Base-by-base conservation (phyloP, 2,329 filamentous ascomycete genomes). In the Verticillium longisporum region DNA sequence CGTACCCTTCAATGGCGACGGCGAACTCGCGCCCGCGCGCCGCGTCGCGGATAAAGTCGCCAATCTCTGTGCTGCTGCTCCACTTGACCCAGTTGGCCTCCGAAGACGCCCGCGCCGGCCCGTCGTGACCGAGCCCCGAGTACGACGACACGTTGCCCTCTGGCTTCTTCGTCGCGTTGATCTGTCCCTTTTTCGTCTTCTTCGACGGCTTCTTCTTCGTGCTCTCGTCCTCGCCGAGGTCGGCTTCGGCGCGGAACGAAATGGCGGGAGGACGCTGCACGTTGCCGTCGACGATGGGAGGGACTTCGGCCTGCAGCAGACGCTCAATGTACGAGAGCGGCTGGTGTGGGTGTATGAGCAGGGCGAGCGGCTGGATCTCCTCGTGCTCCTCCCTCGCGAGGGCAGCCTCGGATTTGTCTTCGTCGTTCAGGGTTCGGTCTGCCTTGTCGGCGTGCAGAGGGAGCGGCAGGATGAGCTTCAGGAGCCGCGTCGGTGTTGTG, bases 21-120 rank as follows among this genome's bases (percentile, higher is more conserved):
- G 89, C 86, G 70, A 97, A 97, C 70, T 96, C 91, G 60, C 90
- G 86, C 0, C 90, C 91, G 3, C 91, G 82, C 0, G 92, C 91
- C 0, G 93, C 92, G 71, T 97, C 93, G 9, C 92, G 87, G 66
- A 97, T 95, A 70, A 97, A 97, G 75, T 97, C 93, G 10, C 93
- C 93, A 36, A 97, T 89, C 72, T 97, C 93, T 1, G 93, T 97
- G 34, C 88, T 91, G 53, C 87, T 86, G 55, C 89, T 92, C 93
- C 93, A 97, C 34, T 92, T 87, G 2, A 97, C 91, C 78, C 94
- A 95, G 32, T 71, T 71, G 2, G 72, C 77, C 41, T 83, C 77
- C 5, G 74, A 70, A 4, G 67, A 67, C 41, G 65, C 69, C 11
- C 73, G 79, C 61, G 70, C 72, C 32, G 72, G 77, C 15, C 76